Conservation (phyloP, 768 basidiomycete species). For the Collybia mongolica region DNA sequence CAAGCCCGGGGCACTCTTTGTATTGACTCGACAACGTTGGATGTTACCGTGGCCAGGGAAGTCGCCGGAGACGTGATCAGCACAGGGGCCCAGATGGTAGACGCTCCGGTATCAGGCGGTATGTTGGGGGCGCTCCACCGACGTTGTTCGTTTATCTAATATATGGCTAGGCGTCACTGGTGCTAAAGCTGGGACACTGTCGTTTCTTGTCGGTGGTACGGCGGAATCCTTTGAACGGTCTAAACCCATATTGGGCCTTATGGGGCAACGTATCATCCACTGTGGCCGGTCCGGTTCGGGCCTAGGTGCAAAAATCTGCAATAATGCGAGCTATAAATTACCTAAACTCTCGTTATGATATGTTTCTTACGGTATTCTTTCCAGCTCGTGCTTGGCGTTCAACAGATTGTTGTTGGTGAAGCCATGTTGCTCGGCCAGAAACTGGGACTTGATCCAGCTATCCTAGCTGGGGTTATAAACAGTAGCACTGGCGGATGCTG, state of each 20-base stretch:
- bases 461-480: slow-evolving; percentile 83
- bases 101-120: slow-evolving; percentile 96
- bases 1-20: slow-evolving; percentile 50
- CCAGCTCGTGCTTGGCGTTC: slow-evolving; percentile 66
- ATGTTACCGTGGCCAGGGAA: slow-evolving; percentile 69
- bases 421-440: slow-evolving; percentile 86
- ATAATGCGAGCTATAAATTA: slow-evolving; percentile 54
- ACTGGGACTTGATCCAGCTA: slow-evolving; percentile 73
- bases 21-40: slow-evolving; percentile 91
- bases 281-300: slow-evolving; percentile 84
- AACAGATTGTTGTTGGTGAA: slow-evolving; percentile 85
- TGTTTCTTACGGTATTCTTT: slow-evolving; percentile 13
- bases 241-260: slow-evolving; percentile 58
- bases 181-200: slow-evolving; percentile 82
- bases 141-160: not conserved
- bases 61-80: slow-evolving; percentile 54
- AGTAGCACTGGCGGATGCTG: slow-evolving; percentile 83
- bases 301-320: slow-evolving; percentile 87
- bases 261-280: slow-evolving; percentile 83
- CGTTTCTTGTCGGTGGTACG: slow-evolving; percentile 89
- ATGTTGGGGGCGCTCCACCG: slow-evolving; percentile 18
- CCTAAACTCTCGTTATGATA: not conserved
- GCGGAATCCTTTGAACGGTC: slow-evolving; percentile 54
- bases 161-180: slow-evolving; percentile 67
- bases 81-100: slow-evolving; percentile 75